These are phyloP conservation scores for Pharus latifolius DNA, from an alignment of 176 grass and related monocot genomes.

Conservation along the genomic window DNA sequence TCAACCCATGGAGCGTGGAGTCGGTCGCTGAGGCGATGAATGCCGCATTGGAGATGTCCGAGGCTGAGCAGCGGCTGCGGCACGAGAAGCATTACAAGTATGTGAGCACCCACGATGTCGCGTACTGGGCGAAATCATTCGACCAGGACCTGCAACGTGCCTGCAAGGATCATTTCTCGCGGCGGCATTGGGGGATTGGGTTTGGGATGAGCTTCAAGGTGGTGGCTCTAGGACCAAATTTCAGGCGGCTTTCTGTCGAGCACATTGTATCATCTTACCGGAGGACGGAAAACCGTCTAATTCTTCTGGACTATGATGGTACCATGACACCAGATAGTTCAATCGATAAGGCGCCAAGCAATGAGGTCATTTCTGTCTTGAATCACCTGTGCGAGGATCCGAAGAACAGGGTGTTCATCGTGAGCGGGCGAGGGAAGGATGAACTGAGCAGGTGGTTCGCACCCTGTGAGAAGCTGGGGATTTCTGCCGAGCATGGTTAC, in stretches of 20 bases:
- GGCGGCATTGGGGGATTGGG: slow-evolving; percentile 78
- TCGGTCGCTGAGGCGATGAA: slow-evolving; percentile 77
- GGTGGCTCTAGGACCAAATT: slow-evolving; percentile 68
- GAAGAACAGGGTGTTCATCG: slow-evolving; percentile 83
- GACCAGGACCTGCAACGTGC: slow-evolving; percentile 82
- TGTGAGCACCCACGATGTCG: slow-evolving; percentile 79
- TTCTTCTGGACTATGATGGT: slow-evolving; percentile 94
- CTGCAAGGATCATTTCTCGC: slow-evolving; percentile 81
- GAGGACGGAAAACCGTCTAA: slow-evolving; percentile 31
- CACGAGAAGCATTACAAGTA: slow-evolving; percentile 98
- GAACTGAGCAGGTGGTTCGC: slow-evolving; percentile 66
- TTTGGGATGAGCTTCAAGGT: slow-evolving; percentile 93
- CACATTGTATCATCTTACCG: slow-evolving; percentile 55
- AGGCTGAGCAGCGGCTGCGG: slow-evolving; percentile 67
- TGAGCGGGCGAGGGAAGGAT: slow-evolving; percentile 70
- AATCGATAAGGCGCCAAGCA: slow-evolving; percentile 55
- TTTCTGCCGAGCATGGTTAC: slow-evolving; percentile 89
- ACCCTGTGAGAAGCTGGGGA: slow-evolving; percentile 77
- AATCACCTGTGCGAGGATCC: slow-evolving; percentile 69
- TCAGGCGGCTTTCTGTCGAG: slow-evolving; percentile 69
- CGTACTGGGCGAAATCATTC: slow-evolving; percentile 75
- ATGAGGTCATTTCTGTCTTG: slow-evolving; percentile 58
- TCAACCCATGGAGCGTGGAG: slow-evolving; percentile 91
- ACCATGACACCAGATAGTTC: slow-evolving; percentile 63
- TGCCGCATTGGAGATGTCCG: slow-evolving; percentile 45